Base-by-base conservation (phyloP, 2,329 filamentous ascomycete species). In the Aspergillus neoniger region DNA sequence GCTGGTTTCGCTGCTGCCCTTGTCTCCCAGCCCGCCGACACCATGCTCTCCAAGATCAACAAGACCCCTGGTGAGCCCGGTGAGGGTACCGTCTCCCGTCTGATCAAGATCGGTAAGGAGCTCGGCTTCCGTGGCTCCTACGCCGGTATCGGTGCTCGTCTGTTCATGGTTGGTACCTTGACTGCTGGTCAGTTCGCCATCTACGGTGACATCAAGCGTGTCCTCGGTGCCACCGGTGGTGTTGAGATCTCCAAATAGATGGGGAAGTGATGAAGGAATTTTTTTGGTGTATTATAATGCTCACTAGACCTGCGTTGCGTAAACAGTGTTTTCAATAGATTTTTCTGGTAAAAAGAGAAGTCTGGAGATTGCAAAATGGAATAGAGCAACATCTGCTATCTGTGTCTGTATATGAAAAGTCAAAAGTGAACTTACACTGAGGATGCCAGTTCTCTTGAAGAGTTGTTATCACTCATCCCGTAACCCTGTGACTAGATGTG, bases 31-130 rank as follows among this genome's bases (percentile, higher is more conserved):
- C 91, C 91, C 71, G 91, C 91, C 77, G 91, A 96, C 79, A 96
- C 91, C 76, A 96, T 96, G 91, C 88, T 96, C 67, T 90, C 86
- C 82, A 95, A 94, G 87, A 95, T 96, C 85, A 96, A 96, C 90
- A 95, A 95, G 90, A 91, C 90, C 81, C 88, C 91, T 84, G 91
- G 91, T 81, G 83, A 87, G 63, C 91, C 91, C 68, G 91, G 91
- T 84, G 91, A 96, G 84, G 87, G 91, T 74, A 95, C 90, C 72
- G 86, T 86, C 76, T 85, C 83, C 78, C 89, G 91, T 79, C 82
- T 96, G 74, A 83, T 94, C 84, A 95, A 95, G 88, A 96, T 96
- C 74, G 91, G 82, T 70, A 90, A 88, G 81, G 91, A 96, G 82
- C 89, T 96, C 72, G 91, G 91, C 75, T 64, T 96, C 77, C 84